Evolutionary conservation across 257 asterid species (phyloP).

Genomic region (Capsicum rhomboideum): DNA sequence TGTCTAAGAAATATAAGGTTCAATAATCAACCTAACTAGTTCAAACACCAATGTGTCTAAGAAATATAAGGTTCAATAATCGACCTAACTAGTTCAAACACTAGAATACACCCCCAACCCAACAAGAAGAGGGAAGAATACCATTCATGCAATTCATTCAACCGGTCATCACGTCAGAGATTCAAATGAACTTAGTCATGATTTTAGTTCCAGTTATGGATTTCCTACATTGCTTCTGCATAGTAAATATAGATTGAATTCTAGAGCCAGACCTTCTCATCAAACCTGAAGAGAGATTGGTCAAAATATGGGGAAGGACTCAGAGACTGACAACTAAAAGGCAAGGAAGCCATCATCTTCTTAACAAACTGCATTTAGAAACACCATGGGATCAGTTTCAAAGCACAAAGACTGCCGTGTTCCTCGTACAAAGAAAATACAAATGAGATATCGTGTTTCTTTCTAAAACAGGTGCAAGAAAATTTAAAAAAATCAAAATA

Average conservation of each 20-base stretch:
- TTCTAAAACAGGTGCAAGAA: background rate
- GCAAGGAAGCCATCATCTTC: slow-evolving; percentile 71
- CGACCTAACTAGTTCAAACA: background rate
- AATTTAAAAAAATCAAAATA: background rate
- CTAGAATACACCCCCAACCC: background rate
- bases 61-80: background rate
- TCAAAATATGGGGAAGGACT: slow-evolving; percentile 98
- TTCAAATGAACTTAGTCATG: background rate
- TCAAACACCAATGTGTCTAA: background rate
- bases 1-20: background rate
- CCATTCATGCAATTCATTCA: background rate
- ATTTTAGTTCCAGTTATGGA: background rate
- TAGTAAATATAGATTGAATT: background rate
- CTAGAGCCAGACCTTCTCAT: slow-evolving; percentile 68
- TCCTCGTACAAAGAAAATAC: background rate
- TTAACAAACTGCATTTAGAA: slow-evolving; percentile 66
- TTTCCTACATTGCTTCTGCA: background rate
- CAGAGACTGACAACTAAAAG: slow-evolving; percentile 80
- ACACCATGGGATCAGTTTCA: background rate
- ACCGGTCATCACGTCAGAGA: background rate
- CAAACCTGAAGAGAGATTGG: slow-evolving; percentile 85
- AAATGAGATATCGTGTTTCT: background rate
- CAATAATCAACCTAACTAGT: too few relatives aligned
- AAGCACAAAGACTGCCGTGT: background rate
- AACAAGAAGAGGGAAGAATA: background rate